These are phyloP conservation scores for Candida ovalis DNA, from an alignment of 805 yeast genomes.

Conservation along the genomic window DNA sequence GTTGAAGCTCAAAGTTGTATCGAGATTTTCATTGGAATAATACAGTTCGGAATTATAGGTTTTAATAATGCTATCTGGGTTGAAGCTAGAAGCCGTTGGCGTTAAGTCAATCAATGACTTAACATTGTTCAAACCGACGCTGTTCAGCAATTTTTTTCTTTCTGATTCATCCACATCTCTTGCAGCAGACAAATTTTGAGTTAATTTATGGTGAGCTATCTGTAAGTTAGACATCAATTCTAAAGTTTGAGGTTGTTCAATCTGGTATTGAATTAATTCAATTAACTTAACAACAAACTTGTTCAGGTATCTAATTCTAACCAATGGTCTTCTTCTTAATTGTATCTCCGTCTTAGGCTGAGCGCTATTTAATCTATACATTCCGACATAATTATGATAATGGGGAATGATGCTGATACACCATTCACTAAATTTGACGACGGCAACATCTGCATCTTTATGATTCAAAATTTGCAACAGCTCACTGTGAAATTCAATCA, in stretches of 20 bases:
- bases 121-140: slow-evolving; percentile 18
- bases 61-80: slow-evolving; percentile 3
- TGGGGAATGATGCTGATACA: slow-evolving; percentile 11
- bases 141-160: slow-evolving; percentile 13
- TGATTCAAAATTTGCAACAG: slow-evolving; percentile 10
- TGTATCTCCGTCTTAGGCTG: slow-evolving; percentile 26
- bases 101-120: slow-evolving; percentile 21
- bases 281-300: slow-evolving; percentile 20
- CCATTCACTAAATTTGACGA: slow-evolving; percentile 25
- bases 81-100: slow-evolving; percentile 19
- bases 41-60: slow-evolving; percentile 20
- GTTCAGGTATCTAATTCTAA: slow-evolving; percentile 25
- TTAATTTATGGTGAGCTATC: slow-evolving; percentile 18
- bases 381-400: slow-evolving; percentile 21
- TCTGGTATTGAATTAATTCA: slow-evolving; percentile 17
- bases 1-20: slow-evolving; percentile 20
- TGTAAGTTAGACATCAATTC: slow-evolving; percentile 24
- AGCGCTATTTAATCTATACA: slow-evolving; percentile 20
- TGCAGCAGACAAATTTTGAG: slow-evolving; percentile 16
- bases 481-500: slow-evolving; percentile 19
- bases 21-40: slow-evolving; percentile 22
- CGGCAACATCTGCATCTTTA: slow-evolving; percentile 10
- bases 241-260: slow-evolving; percentile 17
- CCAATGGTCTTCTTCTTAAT: slow-evolving; percentile 30
- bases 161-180: slow-evolving; percentile 22